Base-by-base conservation (phyloP, 1,284 basidiomycete species). In the Flammula alnicola region DNA sequence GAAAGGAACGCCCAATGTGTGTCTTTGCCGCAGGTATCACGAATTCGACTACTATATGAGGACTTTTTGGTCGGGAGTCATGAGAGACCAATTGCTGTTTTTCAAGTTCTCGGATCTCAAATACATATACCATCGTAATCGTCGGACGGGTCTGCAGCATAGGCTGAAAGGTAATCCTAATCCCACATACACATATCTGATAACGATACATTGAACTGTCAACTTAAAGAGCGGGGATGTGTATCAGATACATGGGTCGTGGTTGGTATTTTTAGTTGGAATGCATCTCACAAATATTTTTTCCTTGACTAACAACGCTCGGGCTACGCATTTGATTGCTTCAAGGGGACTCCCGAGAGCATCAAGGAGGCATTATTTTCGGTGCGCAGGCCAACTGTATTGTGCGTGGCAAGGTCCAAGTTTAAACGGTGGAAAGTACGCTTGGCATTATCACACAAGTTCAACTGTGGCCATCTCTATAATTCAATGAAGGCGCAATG, bases 1-100 rank as follows among this genome's bases (percentile, higher is more conserved):
- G 37, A 39, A 39, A 25, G 27, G 10, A 27, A 25, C 37, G 37
- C 37, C 37, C 37, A 39, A 39, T 26, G 12, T n/a, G n/a, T 39
- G 37, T 25, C 27, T 22, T 25, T 22, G 37, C 25, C 37, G 37
- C 17, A 39, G 19, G 23, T 39, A 27, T n/a, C 19, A 14, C 14
- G 22, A 1, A 27, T 39, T 23, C 27, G 37, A 25, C 4, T 39
- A 8, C 37, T 27, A 39, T 39, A 26, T 26, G 37, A 39, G 37
- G 37, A n/a, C 22, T 26, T 17, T n/a, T 26, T 39, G 25, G 23
- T 39, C 12, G 23, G 37, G 19, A n/a, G n/a, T 20, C 37, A 27
- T 39, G 37, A 17, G 37, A 39, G 37, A 39, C 23, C 25, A 22
- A 27, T 23, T 39, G 17, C 37, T 27, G 20, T n/a, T n/a, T n/a